Percentiles rank a stretch among this genome's conserved stretches.
Evolutionary conservation across 2,329 filamentous ascomycete species (phyloP).

Genomic region (Phyllosticta citrichinensis): DNA sequence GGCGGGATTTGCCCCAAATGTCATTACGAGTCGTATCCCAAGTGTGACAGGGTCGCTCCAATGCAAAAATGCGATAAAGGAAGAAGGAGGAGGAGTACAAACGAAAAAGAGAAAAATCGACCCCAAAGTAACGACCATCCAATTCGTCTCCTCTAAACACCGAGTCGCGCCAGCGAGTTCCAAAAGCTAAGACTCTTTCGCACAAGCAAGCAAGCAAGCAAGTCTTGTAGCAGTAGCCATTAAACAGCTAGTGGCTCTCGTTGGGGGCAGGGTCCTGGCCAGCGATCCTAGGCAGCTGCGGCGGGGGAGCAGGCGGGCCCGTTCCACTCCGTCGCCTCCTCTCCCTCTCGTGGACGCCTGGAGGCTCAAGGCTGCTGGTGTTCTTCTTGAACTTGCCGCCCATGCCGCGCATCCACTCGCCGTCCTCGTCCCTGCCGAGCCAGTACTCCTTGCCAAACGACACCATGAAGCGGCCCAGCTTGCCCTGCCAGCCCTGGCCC

Average conservation of each 20-base stretch:
- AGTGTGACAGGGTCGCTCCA: too few relatives aligned
- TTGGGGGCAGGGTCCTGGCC: neutral
- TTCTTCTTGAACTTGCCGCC: slow-evolving; percentile 49
- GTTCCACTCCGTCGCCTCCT: slow-evolving; percentile 52
- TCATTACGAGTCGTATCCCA: too few relatives aligned
- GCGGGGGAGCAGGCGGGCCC: slow-evolving; percentile 38
- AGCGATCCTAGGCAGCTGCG: neutral
- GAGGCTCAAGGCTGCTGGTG: slow-evolving; percentile 28
- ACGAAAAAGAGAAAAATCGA: neutral
- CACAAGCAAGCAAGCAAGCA: neutral
- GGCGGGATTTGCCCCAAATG: too few relatives aligned
- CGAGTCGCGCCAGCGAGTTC: neutral
- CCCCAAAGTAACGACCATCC: neutral
- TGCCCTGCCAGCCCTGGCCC: slow-evolving; percentile 69
- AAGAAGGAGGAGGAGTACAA: neutral
- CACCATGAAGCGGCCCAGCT: slow-evolving; percentile 70
- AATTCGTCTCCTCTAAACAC: neutral
- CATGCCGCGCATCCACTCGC: slow-evolving; percentile 59
- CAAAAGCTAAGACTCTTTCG: neutral
- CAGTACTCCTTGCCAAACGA: slow-evolving; percentile 67
- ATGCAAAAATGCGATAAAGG: too few relatives aligned
- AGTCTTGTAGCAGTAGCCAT: neutral
- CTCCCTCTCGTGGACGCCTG: slow-evolving; percentile 46
- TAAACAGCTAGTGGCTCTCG: neutral
- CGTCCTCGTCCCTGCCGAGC: slow-evolving; percentile 56